Base-by-base conservation (phyloP, 1,284 basidiomycete species). In the Jaminaea rosea region DNA sequence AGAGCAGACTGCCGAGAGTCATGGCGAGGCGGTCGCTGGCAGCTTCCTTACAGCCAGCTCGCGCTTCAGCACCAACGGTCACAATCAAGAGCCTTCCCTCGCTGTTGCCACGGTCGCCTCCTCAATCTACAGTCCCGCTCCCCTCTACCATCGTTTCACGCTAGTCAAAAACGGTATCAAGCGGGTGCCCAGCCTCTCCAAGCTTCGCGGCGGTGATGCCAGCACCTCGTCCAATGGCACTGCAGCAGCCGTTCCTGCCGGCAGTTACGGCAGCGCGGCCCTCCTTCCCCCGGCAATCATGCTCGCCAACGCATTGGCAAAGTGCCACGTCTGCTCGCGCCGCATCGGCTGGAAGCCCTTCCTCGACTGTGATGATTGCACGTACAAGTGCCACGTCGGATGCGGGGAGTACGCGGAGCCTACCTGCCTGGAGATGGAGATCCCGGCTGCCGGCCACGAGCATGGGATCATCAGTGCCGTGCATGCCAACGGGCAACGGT, bases 301-400 rank as follows among this genome's bases (percentile, higher is more conserved):
- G 59, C 60, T 70, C 10, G 59, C 53, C 54, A 66, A 70, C 29
- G 66, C 67, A 1, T 53, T 70, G 21, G 62, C 67, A 26, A 67
- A 65, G 49, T 70, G 67, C 54, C 62, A 60, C 56, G 62, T 68
- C 4, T 70, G 67, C 50, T 56, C 56, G 15, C 67, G 62, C 41
- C 49, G 65, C 7, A 62, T 70, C 27, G 67, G 67, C 19, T 70
- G 65, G 60, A 61, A 62, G 24, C 65, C 67, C 1, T 70, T 68
- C 39, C 62, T 68, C 58, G 67, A 70, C 48, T 70, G 67, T 51
- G 67, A 70, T 42, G 67, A 70, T 44, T 70, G 67, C 41, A 66
- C 67, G 15, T 68, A 65, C 56, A 65, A 65, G 46, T 65, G 66
- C 15, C 67, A 70, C 52, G 66, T 68, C 4, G 63, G 52, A 10